Evolutionary conservation across 495 filamentous ascomycete species (phyloP).

Genomic region (Mytilinidion resinicola): DNA sequence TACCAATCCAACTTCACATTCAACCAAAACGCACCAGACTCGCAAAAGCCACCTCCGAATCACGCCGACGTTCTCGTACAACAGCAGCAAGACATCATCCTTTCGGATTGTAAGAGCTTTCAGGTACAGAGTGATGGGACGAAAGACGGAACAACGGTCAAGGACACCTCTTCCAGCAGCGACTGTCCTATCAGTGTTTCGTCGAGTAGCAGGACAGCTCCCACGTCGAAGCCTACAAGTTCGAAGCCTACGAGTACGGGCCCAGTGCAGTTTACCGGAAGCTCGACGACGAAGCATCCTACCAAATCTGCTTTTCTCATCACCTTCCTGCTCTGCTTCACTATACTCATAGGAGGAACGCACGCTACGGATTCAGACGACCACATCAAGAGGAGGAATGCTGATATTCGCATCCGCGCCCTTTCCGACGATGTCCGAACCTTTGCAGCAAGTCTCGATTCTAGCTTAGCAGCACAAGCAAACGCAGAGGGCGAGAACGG

Average conservation of each 20-base stretch:
- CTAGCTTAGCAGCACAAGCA: constrained; percentile 6
- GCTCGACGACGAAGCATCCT: neutral
- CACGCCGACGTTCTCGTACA: constrained; percentile 6
- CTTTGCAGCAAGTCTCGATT: constrained; percentile 10
- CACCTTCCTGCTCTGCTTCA: constrained; percentile 13
- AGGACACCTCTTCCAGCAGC: neutral
- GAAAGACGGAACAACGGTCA: constrained; percentile 6
- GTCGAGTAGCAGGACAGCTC: neutral
- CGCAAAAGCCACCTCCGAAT: constrained; percentile 4
- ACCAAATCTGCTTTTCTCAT: neutral
- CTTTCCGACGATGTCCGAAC: constrained; percentile 14
- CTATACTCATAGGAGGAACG: constrained; percentile 4
- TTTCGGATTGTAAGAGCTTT: constrained; percentile 10
- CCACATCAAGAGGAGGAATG: constrained; percentile 2
- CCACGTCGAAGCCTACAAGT: neutral
- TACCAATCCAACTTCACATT: constrained; percentile 22
- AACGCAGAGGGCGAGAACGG: constrained; percentile 17
- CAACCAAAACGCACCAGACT: constrained; percentile 15
- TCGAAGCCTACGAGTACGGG: neutral
- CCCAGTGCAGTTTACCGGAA: neutral
- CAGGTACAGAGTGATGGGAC: constrained; percentile 14
- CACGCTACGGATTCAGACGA: neutral
- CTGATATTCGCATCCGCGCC: constrained; percentile 8
- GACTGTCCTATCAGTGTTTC: neutral
- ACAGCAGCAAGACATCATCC: constrained; percentile 13